These are phyloP conservation scores for Sugiyamaella lignohabitans DNA, from an alignment of 805 yeast genomes.

Conservation along the genomic window DNA sequence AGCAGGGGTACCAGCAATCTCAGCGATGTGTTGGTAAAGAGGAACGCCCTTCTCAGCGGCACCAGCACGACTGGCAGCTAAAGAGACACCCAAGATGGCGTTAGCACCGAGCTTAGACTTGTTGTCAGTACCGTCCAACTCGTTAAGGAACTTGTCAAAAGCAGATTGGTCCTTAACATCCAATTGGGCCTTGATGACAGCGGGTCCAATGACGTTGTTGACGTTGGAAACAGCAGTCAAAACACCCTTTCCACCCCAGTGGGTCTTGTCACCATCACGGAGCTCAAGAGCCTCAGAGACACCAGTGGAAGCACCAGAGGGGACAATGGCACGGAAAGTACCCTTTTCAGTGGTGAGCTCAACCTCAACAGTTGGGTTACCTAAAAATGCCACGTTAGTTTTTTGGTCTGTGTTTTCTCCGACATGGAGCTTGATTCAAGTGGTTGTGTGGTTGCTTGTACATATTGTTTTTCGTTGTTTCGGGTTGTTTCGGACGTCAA, in stretches of 20 bases:
- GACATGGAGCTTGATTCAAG: no score
- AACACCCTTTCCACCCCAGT: conserved; percentile 99
- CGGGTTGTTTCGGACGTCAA: no score
- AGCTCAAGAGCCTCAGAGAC: conserved; percentile 96
- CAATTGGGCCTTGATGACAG: conserved; percentile 69
- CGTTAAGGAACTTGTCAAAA: conserved; percentile 76
- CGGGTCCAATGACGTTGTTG: conserved; percentile 92
- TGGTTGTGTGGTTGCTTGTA: no score
- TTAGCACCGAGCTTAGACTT: conserved; percentile 97
- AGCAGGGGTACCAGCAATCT: conserved; percentile 64
- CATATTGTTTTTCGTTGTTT: no score
- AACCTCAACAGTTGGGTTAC: conserved; percentile 98
- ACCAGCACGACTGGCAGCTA: conserved; percentile 96
- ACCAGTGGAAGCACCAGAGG: conserved; percentile 99
- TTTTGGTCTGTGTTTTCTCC: no score
- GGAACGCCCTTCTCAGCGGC: conserved; percentile 95
- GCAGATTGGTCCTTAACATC: conserved; percentile 83
- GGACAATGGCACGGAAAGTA: conserved; percentile 93
- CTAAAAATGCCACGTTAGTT: no score
- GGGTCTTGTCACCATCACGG: conserved; percentile 95
- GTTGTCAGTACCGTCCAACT: conserved; percentile 95
- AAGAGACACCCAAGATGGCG: conserved; percentile 96
- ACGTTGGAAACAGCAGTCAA: conserved; percentile 94
- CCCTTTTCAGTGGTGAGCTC: conserved; percentile 92
- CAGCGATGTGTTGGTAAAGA: conserved; percentile 86